A percentile compares a stretch with the other conserved stretches of the same genome.
phyloP scores from a whole-genome alignment of 2,329 filamentous ascomycete species.

The Ciborinia camelliae region DNA sequence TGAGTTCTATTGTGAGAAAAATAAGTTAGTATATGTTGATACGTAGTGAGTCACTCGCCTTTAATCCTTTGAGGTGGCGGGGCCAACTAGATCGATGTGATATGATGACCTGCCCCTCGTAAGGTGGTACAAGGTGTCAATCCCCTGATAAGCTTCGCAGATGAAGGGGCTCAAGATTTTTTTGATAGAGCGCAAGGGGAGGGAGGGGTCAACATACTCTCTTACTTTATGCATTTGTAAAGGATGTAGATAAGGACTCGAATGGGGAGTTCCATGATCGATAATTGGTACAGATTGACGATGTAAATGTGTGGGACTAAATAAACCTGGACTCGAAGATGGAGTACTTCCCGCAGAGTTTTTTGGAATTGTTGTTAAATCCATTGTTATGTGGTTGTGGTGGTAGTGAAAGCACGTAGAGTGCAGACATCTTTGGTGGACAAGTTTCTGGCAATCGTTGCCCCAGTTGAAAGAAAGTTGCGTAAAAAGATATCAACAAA shows the following conservation, averaged over 20 bases:
- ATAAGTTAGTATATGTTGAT: constrained; percentile 26
- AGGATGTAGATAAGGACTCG: constrained; percentile 65
- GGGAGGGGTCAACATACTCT: constrained; percentile 56
- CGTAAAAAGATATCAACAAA: background rate
- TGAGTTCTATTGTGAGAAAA: constrained; percentile 62
- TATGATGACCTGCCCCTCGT: background rate
- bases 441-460: constrained; percentile 14
- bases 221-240: constrained; percentile 69
- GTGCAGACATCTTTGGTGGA: constrained; percentile 25
- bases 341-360: constrained; percentile 51
- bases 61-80: background rate
- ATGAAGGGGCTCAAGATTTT: background rate
- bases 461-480: background rate
- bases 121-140: background rate
- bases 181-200: background rate
- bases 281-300: constrained; percentile 43
- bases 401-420: constrained; percentile 18
- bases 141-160: background rate
- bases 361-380: constrained; percentile 29
- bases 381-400: constrained; percentile 33
- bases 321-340: constrained; percentile 59
- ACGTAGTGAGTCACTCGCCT: background rate
- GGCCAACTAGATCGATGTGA: background rate
- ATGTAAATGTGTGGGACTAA: constrained; percentile 48
- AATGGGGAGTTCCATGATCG: constrained; percentile 47